Evolutionary conservation across 192 early-diverging fungal genomes (phyloP).

Genomic region (Pilaira anomala): DNA sequence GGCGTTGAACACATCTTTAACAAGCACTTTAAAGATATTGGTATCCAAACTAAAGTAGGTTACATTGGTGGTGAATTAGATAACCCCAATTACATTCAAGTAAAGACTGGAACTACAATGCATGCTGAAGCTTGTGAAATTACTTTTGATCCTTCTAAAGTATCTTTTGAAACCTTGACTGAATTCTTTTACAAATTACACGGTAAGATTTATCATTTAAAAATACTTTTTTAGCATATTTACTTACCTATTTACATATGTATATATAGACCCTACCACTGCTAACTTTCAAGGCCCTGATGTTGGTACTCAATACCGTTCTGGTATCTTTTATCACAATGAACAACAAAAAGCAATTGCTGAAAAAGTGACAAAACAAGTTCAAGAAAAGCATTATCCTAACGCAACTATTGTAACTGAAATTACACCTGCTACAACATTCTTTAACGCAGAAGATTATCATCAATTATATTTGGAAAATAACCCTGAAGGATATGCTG

Average conservation of each 20-base stretch:
- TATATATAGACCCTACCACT: constrained; percentile 71
- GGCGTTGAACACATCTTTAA: constrained; percentile 37
- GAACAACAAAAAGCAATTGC: constrained; percentile 69
- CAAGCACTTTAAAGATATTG: constrained; percentile 27
- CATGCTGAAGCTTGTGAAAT: constrained; percentile 85
- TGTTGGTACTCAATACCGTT: constrained; percentile 85
- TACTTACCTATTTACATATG: neutral
- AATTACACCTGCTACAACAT: constrained; percentile 63
- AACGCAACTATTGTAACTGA: constrained; percentile 59
- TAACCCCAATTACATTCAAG: constrained; percentile 29
- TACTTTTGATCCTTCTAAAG: constrained; percentile 63
- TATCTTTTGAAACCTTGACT: constrained; percentile 70
- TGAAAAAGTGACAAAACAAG: constrained; percentile 58
- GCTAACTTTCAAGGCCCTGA: constrained; percentile 80
- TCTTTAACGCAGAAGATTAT: constrained; percentile 81
- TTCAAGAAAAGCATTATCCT: constrained; percentile 57
- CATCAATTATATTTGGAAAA: constrained; percentile 60
- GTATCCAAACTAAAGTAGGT: constrained; percentile 29
- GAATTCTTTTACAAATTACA: constrained; percentile 84
- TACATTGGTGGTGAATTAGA: constrained; percentile 31
- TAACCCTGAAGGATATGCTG: constrained; percentile 76
- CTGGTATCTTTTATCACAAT: constrained; percentile 79
- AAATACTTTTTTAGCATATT: neutral
- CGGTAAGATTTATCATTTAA: constrained; percentile 18
- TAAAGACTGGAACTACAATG: constrained; percentile 58